Percentiles rank a stretch among this genome's conserved stretches.
These are phyloP conservation scores for Strobilomyces confusus DNA, from an alignment of 768 basidiomycete genomes.

Conservation along the genomic window DNA sequence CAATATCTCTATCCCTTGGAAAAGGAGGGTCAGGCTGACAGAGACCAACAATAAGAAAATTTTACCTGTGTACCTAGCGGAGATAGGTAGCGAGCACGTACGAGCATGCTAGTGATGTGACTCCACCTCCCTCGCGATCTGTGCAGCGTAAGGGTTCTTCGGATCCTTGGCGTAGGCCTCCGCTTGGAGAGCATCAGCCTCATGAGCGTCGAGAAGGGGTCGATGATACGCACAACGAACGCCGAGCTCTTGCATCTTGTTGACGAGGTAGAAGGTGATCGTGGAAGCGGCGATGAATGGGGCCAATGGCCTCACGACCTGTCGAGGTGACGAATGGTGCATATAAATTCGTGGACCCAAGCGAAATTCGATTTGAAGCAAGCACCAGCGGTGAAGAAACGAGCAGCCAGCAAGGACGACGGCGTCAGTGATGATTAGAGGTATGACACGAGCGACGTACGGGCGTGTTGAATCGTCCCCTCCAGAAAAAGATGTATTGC, in stretches of 20 bases:
- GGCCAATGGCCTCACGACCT: constrained; percentile 76
- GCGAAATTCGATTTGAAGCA: neutral
- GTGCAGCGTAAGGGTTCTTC: constrained; percentile 77
- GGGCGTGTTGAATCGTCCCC: constrained; percentile 26
- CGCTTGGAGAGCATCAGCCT: constrained; percentile 37
- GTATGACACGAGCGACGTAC: constrained; percentile 11
- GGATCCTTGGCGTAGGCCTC: constrained; percentile 69
- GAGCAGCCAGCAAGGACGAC: neutral
- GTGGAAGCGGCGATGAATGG: constrained; percentile 69
- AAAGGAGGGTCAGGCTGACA: neutral
- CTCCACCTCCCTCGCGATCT: constrained; percentile 64
- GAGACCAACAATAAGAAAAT: neutral
- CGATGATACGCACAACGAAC: constrained; percentile 59
- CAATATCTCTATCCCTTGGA: constrained; percentile 12
- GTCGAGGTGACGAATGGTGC: neutral
- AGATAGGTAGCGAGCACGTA: neutral
- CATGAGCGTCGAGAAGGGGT: neutral
- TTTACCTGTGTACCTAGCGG: constrained; percentile 10
- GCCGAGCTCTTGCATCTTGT: constrained; percentile 61
- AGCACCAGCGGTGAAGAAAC: neutral
- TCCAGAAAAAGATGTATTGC: constrained; percentile 26
- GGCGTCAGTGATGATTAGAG: neutral
- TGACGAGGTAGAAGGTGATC: constrained; percentile 64
- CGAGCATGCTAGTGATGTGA: constrained; percentile 33
- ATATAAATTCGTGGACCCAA: neutral